Evolutionary conservation across 495 filamentous ascomycete species (phyloP).

Genomic region (Xylaria scruposa): DNA sequence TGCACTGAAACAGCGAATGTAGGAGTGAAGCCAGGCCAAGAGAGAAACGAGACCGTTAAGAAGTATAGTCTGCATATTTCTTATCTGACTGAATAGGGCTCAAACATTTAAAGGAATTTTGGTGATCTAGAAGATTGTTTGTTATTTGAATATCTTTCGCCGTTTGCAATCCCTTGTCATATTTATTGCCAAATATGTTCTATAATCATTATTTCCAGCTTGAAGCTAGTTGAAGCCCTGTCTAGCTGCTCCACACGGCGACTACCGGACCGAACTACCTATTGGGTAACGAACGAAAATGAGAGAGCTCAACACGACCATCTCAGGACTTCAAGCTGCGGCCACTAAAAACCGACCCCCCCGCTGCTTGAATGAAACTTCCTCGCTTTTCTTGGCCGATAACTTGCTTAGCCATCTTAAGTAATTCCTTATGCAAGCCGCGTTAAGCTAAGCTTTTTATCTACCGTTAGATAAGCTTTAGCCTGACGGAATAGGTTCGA

Average conservation of each 20-base stretch:
- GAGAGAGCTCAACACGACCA: neutral
- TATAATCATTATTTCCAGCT: neutral
- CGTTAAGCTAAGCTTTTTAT: neutral
- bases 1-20: no score
- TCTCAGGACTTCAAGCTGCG: neutral
- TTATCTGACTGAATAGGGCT: no score
- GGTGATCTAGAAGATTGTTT: no score
- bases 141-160: no score
- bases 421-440: neutral
- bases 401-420: neutral
- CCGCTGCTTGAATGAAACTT: neutral
- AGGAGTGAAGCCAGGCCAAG: no score
- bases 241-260: neutral
- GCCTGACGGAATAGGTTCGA: no score
- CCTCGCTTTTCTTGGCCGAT: neutral
- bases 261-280: neutral
- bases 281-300: no score
- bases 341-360: neutral
- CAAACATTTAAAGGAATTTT: no score
- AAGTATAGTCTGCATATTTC: no score
- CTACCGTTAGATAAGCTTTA: neutral
- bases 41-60: no score
- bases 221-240: neutral
- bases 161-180: no score
- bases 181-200: neutral